Conservation (phyloP, 306 rosid genomes). For the Delonix regia region DNA sequence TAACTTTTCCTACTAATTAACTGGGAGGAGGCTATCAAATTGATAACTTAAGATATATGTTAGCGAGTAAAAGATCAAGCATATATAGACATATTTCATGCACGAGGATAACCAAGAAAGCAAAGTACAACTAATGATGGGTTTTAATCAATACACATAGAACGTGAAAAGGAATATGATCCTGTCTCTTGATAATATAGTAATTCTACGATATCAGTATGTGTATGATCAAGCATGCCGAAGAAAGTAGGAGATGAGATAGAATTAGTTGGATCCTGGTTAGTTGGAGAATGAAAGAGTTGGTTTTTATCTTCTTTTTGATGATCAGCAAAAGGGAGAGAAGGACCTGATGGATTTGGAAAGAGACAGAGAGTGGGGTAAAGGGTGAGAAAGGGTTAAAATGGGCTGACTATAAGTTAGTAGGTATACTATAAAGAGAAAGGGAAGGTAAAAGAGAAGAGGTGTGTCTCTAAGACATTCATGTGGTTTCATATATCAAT, state of each 20-base stretch:
- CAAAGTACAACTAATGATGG: no score
- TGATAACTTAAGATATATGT: no score
- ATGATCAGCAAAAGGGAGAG: not conserved
- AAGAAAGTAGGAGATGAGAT: not conserved
- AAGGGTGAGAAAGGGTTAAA: not conserved
- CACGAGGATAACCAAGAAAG: no score
- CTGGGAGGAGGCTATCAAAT: not conserved
- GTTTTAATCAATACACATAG: not conserved
- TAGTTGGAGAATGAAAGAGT: not conserved
- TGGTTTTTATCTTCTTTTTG: not conserved
- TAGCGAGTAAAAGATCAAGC: not conserved
- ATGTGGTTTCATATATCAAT: not conserved
- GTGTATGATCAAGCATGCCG: not conserved
- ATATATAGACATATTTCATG: not conserved
- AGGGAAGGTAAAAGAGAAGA: not conserved
- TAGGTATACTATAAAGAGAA: not conserved
- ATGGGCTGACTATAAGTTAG: not conserved
- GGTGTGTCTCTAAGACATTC: not conserved
- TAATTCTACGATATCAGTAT: not conserved
- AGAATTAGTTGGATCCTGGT: not conserved
- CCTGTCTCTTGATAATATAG: not conserved
- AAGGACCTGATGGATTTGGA: not conserved
- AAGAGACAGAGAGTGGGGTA: not conserved
- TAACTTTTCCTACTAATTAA: not conserved
- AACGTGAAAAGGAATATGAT: not conserved